Base-by-base conservation (phyloP, 768 basidiomycete genomes). In the Termitomyces sp. region DNA sequence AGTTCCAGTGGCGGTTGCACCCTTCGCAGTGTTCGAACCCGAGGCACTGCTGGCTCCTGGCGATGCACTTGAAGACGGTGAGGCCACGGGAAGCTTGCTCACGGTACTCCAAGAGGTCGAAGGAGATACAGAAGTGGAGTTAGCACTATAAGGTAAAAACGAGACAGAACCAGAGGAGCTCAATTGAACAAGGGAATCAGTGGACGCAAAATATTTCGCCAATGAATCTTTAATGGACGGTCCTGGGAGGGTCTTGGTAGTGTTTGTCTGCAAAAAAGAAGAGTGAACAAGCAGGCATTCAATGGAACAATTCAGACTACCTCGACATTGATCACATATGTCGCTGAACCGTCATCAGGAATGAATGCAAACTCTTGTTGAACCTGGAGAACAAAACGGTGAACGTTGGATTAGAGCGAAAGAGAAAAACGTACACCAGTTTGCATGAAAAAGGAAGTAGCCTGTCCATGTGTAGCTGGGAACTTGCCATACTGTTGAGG, bases 311-410 rank as follows among this genome's bases (percentile, higher is more conserved):
- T 11, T 18, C 11, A 28, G 5, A 64, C 24, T 69, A 84, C 83
- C 70, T 83, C 78, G 47, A 87, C 85, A 64, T 89, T 85, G 63
- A 90, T 75, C 38, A 92, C 79, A 63, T 88, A 92, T 24, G 86
- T 83, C 35, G 77, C 76, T 18, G 86, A 86, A 56, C 81, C 82
- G 65, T 91, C 88, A 66, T 84, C 78, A 24, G 91, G 90, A 56
- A 92, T 77, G 72, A 84, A 93, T 2, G 86, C 86, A 68, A 90
- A 87, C 67, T 87, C 81, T 60, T 85, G 76, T 65, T 88, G 88
- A 22, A 86, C 83, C 81, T 86, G 52, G 10, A 49, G 10, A 47
- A 24, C 5, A 24, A 49, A 51, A 41, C 40, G 35, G 24, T 10
- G 47, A 1, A 20, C 56, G 32, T 26, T 32, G 33, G 18, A 35